Evolutionary conservation across 1,284 basidiomycete genomes (phyloP).

Genomic region (Leccinum griseonigrum): DNA sequence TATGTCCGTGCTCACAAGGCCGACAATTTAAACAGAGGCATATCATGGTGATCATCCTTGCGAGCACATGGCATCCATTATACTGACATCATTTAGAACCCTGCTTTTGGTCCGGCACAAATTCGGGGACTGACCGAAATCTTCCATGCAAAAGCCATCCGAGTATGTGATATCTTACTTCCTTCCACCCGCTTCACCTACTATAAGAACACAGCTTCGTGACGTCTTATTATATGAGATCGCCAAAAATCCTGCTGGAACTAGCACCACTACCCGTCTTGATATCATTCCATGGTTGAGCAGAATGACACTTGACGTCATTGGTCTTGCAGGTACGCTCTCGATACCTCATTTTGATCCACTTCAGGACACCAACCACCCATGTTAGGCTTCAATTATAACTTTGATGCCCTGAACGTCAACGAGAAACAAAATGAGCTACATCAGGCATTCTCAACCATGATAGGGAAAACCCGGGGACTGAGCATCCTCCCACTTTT

Average conservation of each 20-base stretch:
- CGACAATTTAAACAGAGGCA: constrained; percentile 9
- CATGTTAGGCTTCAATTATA: constrained; percentile 58
- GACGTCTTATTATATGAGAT: constrained; percentile 43
- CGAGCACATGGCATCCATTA: neutral
- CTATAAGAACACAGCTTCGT: constrained; percentile 37
- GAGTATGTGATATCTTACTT: constrained; percentile 32
- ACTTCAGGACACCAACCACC: neutral
- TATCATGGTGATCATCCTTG: constrained; percentile 19
- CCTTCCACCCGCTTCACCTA: neutral
- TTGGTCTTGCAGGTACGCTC: constrained; percentile 44
- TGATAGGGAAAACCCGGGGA: constrained; percentile 34
- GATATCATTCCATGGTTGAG: constrained; percentile 57
- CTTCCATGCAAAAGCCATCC: constrained; percentile 51
- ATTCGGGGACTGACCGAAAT: constrained; percentile 52
- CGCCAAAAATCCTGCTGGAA: constrained; percentile 21
- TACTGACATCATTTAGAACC: constrained; percentile 36
- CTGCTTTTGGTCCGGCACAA: constrained; percentile 53
- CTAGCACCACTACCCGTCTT: constrained; percentile 22
- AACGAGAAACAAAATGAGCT: constrained; percentile 43
- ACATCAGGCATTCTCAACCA: constrained; percentile 44
- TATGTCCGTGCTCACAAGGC: neutral
- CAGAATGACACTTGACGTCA: constrained; percentile 63
- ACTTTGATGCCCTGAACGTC: constrained; percentile 52
- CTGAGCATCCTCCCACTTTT: constrained; percentile 34
- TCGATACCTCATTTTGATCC: neutral